A percentile compares a stretch with the other conserved stretches of the same genome.
Evolutionary conservation across 306 rosid genomes (phyloP).

Genomic region (Delonix regia): DNA sequence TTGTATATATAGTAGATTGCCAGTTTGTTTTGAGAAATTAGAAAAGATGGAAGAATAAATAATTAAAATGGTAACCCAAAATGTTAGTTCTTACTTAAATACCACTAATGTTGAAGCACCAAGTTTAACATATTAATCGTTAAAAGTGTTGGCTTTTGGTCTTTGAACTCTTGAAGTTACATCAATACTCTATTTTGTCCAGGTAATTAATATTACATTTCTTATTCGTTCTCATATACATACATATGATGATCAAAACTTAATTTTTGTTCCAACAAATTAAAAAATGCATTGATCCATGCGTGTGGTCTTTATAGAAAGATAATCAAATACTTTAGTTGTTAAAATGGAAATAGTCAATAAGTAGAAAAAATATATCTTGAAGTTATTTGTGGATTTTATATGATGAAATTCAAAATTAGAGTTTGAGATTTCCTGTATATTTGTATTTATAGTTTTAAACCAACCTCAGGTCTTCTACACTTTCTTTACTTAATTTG

Average conservation of each 20-base stretch:
- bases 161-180: neutral
- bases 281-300: neutral
- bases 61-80: neutral
- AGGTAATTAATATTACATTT: neutral
- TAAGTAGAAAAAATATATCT: neutral
- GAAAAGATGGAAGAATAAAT: neutral
- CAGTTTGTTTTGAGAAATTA: neutral
- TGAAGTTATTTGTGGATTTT: too few relatives aligned
- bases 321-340: conserved; percentile 3
- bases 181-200: neutral
- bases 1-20: neutral
- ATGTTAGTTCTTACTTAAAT: neutral
- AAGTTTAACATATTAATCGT: neutral
- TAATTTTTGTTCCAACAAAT: conserved; percentile 3
- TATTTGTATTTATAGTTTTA: neutral
- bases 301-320: neutral
- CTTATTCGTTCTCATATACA: neutral
- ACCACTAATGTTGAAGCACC: too few relatives aligned
- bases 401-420: neutral
- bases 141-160: neutral
- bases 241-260: too few relatives aligned
- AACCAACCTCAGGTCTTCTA: neutral
- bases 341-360: neutral
- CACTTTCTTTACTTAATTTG: conserved; percentile 6
- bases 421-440: neutral